Evolutionary conservation across 2,329 filamentous ascomycete species (phyloP), one percentile per base, ranked within the genome.

Genomic region (Mycosphaerella sp.): DNA sequence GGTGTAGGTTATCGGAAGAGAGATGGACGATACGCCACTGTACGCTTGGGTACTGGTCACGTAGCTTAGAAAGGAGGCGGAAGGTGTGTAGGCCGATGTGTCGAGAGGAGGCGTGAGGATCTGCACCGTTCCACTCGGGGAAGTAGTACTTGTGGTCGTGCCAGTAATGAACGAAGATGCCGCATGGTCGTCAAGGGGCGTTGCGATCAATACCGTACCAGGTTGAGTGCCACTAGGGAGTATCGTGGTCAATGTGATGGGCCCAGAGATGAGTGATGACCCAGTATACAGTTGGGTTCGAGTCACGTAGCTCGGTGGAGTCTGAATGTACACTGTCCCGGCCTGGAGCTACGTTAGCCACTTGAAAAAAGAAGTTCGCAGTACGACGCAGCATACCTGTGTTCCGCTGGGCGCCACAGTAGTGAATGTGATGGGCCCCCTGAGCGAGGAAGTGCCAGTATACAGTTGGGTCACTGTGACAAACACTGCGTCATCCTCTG

Each of bases 1-100:
- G 6, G 50, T 53, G 12, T 41, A 50, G 12, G 53, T 56, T 25
- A 47, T 34, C 14, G 50, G 53, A 3, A 13, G 36, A 5, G 53
- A 44, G 18, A 53, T 46, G 2, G 44, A 41, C 12, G 52, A 48
- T 4, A 18, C 30, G 12, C 52, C 52, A 5, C 41, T 50, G 18
- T 54, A 54, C 5, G 36, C 17, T 12, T 13, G 28, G 8, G 50
- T 53, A 17, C 21, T 42, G 3, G 50, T 53, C 2, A 44, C 21
- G 36, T n/a, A 35, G 27, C 32, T 46, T 8, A 46, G 32, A 2
- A 32, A 35, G 9, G 49, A 25, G 10, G 41, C 44, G 18, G 36
- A 40, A 6, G 49, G 49, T 6, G 50, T 48, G 34, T 43, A 48
- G 3, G 21, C 14, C 8, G 49, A 30, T 16, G 39, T 49, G 16